These are phyloP conservation scores for Populus pruinosa DNA, from an alignment of 345 rosid species.

Conservation along the genomic window DNA sequence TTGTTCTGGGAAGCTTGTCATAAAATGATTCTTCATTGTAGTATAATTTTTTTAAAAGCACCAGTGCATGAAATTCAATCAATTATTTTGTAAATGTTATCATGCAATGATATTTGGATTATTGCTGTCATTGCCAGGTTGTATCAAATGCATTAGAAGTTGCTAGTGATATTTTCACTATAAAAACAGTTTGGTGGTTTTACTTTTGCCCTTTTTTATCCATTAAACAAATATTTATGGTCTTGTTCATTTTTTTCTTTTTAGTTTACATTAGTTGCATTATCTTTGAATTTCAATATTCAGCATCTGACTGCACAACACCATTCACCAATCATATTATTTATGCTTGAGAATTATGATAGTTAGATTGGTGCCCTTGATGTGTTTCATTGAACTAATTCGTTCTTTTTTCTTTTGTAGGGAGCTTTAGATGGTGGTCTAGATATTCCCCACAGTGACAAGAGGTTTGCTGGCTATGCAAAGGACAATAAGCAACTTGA, in stretches of 20 bases:
- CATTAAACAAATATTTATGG: background rate
- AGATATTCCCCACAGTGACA: constrained; percentile 85
- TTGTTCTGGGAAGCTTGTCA: background rate
- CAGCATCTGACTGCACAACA: background rate
- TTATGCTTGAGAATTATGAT: no score
- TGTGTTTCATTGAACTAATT: background rate
- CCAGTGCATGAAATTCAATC: background rate
- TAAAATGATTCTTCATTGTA: background rate
- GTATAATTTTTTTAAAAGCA: background rate
- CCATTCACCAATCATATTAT: background rate
- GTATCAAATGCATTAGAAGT: background rate
- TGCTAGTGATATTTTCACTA: background rate
- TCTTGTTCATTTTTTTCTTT: background rate
- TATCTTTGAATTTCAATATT: background rate
- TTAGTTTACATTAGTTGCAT: background rate
- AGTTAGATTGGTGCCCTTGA: background rate
- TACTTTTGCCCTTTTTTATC: background rate
- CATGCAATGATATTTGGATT: background rate
- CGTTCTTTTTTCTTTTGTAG: constrained; percentile 20
- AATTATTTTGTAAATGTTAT: background rate
- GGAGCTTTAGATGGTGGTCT: constrained; percentile 94
- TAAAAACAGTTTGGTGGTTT: background rate
- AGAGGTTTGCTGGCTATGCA: constrained; percentile 78
- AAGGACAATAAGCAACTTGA: constrained; percentile 74
- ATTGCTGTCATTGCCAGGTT: background rate